Conservation (phyloP, 2,329 filamentous ascomycete species). For the Hypoxylon sp. region DNA sequence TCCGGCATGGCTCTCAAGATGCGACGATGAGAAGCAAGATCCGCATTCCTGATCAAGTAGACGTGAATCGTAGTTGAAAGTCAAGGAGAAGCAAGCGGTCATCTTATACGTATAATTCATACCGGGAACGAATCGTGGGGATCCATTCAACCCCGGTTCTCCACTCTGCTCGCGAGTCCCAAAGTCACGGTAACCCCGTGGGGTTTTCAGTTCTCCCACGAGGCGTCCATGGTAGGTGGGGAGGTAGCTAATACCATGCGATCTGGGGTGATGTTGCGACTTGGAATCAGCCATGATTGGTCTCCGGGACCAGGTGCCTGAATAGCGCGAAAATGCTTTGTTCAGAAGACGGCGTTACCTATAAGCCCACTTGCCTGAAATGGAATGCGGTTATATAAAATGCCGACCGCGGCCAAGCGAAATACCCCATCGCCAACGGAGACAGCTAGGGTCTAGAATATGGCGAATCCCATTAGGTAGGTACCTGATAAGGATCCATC, state of each 20-base stretch:
- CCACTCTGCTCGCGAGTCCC: constrained; percentile 17
- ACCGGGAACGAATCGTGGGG: neutral
- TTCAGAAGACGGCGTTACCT: constrained; percentile 29
- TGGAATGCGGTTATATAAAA: constrained; percentile 25
- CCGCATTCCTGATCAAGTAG: neutral
- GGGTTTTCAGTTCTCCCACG: constrained; percentile 23
- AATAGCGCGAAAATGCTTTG: neutral
- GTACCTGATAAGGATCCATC: neutral
- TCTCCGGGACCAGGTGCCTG: constrained; percentile 4
- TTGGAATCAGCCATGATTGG: constrained; percentile 19
- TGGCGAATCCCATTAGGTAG: neutral
- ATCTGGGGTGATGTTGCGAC: constrained; percentile 28
- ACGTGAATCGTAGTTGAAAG: neutral
- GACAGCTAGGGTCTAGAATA: constrained; percentile 2
- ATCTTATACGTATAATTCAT: constrained; percentile 24
- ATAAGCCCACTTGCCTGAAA: constrained; percentile 29
- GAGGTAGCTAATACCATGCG: constrained; percentile 8
- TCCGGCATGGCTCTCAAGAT: constrained; percentile 20
- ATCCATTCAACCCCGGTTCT: constrained; percentile 16
- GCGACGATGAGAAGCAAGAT: neutral
- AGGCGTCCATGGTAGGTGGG: constrained; percentile 13
- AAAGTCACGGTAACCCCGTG: constrained; percentile 28
- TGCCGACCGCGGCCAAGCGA: constrained; percentile 20
- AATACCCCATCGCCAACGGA: constrained; percentile 7
- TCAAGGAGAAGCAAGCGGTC: constrained; percentile 1